These are phyloP conservation scores for Pezicula carpinea DNA, from an alignment of 2,329 filamentous ascomycete species.

Conservation along the genomic window DNA sequence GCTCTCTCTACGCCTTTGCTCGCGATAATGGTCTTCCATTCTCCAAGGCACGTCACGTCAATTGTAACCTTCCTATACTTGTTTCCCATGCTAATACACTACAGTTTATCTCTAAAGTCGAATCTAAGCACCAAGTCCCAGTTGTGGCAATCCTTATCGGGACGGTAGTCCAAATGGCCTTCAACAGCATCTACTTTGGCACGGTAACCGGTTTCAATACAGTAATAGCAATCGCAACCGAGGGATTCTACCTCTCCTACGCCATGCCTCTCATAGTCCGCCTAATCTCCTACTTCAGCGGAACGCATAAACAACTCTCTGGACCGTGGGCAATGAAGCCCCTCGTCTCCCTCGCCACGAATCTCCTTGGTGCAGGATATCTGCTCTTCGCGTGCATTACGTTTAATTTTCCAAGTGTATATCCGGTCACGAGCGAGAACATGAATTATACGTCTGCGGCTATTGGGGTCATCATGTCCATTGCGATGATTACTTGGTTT, in stretches of 20 bases:
- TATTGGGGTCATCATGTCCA: slow-evolving; percentile 47
- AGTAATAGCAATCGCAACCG: slow-evolving; percentile 50
- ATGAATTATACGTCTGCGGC: slow-evolving; percentile 57
- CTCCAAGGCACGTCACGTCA: slow-evolving; percentile 23
- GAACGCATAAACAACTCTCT: slow-evolving; percentile 32
- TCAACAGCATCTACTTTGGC: slow-evolving; percentile 51
- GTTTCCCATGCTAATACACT: no score
- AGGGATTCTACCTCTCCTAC: slow-evolving; percentile 56
- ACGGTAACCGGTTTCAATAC: slow-evolving; percentile 51
- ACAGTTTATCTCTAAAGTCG: slow-evolving; percentile 38
- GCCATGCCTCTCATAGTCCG: slow-evolving; percentile 49
- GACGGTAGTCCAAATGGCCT: slow-evolving; percentile 42
- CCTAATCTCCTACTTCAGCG: slow-evolving; percentile 40
- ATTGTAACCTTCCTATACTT: no score
- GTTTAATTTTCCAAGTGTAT: slow-evolving; percentile 49
- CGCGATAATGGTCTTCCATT: slow-evolving; percentile 50
- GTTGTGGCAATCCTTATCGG: slow-evolving; percentile 44
- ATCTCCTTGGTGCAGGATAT: slow-evolving; percentile 45
- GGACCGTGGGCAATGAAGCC: slow-evolving; percentile 38
- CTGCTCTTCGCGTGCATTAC: slow-evolving; percentile 49
- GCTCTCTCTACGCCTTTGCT: slow-evolving; percentile 40
- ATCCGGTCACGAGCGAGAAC: slow-evolving; percentile 46
- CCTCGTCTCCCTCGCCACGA: slow-evolving; percentile 33
- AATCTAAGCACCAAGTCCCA: slow-evolving; percentile 40
- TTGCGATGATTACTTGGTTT: slow-evolving; percentile 46